These are phyloP conservation scores for Cytospora chrysosperma DNA, from an alignment of 2,329 filamentous ascomycete species.

Conservation along the genomic window DNA sequence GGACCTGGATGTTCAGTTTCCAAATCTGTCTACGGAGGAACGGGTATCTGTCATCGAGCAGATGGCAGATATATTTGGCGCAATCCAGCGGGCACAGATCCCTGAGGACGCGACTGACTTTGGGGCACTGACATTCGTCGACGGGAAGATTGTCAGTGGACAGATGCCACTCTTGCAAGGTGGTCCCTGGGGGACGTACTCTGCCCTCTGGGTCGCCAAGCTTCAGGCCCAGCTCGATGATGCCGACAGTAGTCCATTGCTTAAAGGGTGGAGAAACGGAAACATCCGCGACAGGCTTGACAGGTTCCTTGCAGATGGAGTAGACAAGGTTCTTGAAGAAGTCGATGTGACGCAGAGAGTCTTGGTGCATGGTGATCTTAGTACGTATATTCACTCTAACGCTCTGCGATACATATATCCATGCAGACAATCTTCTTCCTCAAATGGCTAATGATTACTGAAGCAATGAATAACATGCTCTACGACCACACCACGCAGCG, in stretches of 20 bases:
- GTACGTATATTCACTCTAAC: slow-evolving; percentile 25
- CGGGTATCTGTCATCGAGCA: slow-evolving; percentile 25
- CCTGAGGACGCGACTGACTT: slow-evolving; percentile 23
- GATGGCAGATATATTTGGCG: slow-evolving; percentile 27
- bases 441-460: not conserved
- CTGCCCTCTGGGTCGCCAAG: slow-evolving; percentile 22
- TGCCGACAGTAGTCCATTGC: slow-evolving; percentile 18
- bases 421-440: not conserved
- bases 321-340: slow-evolving; percentile 15
- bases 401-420: not conserved
- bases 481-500: slow-evolving; percentile 26
- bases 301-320: slow-evolving; percentile 22
- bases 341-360: slow-evolving; percentile 24
- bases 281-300: slow-evolving; percentile 24
- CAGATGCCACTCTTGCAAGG: slow-evolving; percentile 22
- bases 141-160: slow-evolving; percentile 23
- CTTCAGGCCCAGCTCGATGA: slow-evolving; percentile 18
- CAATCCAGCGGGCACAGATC: slow-evolving; percentile 25
- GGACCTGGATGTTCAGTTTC: slow-evolving; percentile 27
- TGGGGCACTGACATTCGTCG: slow-evolving; percentile 28
- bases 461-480: slow-evolving; percentile 32
- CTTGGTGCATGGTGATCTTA: slow-evolving; percentile 32
- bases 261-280: slow-evolving; percentile 28
- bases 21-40: slow-evolving; percentile 11
- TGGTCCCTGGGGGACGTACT: slow-evolving; percentile 26